Conservation (phyloP, 495 filamentous ascomycete genomes). For the Trichoderma erinaceum region DNA sequence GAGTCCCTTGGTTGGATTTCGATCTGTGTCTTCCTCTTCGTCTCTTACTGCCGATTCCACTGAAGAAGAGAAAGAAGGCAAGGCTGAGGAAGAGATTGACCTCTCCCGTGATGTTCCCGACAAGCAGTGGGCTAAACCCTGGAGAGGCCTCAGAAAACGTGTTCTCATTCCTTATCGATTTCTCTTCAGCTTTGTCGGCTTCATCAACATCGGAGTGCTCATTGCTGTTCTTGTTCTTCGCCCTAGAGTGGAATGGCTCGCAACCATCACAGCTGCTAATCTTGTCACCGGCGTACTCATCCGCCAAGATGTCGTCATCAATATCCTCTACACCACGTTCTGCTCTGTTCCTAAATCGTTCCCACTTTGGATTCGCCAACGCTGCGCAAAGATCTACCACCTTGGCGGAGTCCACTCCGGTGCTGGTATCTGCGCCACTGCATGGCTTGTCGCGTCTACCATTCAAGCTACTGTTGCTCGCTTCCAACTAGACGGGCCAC, state of each 20-base stretch:
- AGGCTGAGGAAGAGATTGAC: slow-evolving; percentile 5
- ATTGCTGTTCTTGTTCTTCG: slow-evolving; percentile 23
- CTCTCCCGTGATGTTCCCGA: not conserved
- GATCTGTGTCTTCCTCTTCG: not conserved
- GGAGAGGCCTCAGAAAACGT: slow-evolving; percentile 20
- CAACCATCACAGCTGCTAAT: slow-evolving; percentile 43
- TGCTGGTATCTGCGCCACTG: slow-evolving; percentile 57
- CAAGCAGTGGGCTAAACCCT: slow-evolving; percentile 4
- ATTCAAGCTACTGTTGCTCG: slow-evolving; percentile 39
- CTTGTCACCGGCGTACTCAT: slow-evolving; percentile 49
- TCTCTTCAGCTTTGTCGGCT: slow-evolving; percentile 30
- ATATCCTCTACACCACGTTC: slow-evolving; percentile 58
- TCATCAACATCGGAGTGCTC: slow-evolving; percentile 24
- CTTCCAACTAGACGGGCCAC: slow-evolving; percentile 33
- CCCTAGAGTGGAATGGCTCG: slow-evolving; percentile 16
- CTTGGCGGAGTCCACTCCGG: slow-evolving; percentile 74
- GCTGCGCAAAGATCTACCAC: slow-evolving; percentile 69
- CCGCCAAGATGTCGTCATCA: slow-evolving; percentile 71
- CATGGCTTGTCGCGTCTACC: slow-evolving; percentile 59
- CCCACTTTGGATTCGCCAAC: slow-evolving; percentile 56
- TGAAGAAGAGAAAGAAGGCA: slow-evolving; percentile 20
- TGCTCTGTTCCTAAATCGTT: slow-evolving; percentile 49
- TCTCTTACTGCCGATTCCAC: slow-evolving; percentile 23
- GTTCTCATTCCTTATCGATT: slow-evolving; percentile 32
- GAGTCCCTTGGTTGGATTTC: slow-evolving; percentile 9